Percentiles rank a stretch among this genome's conserved stretches.
phyloP scores from a whole-genome alignment of 305 asterid species.

The Fraxinus platypoda region DNA sequence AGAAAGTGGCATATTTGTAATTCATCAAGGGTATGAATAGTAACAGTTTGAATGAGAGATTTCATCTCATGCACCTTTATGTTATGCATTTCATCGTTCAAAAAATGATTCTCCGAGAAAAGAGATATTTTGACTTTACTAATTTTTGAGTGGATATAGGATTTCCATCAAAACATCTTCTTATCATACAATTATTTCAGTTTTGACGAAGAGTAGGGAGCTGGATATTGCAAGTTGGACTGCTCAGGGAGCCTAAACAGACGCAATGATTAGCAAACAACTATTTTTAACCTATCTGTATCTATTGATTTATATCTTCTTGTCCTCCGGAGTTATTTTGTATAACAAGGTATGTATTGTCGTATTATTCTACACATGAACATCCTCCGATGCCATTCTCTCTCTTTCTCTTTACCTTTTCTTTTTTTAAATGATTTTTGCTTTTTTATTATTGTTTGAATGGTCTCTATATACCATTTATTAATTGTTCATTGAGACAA shows the following conservation, averaged over 20 bases:
- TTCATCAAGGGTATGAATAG: conserved; percentile 26
- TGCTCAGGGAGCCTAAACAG: conserved; percentile 30
- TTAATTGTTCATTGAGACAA: background rate
- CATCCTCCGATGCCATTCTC: background rate
- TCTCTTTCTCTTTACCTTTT: background rate
- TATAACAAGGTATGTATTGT: conserved; percentile 75
- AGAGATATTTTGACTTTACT: too few relatives aligned
- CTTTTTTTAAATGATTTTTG: conserved; percentile 3
- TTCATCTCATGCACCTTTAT: conserved; percentile 16
- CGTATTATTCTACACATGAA: background rate
- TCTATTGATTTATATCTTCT: conserved; percentile 70
- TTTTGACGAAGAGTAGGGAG: conserved; percentile 27
- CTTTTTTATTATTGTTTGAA: background rate
- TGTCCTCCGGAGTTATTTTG: conserved; percentile 87
- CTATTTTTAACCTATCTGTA: conserved; percentile 82
- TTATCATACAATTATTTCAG: conserved; percentile 14
- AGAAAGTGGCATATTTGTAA: conserved; percentile 21
- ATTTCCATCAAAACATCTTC: conserved; percentile 17
- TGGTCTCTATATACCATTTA: background rate
- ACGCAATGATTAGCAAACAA: conserved; percentile 68
- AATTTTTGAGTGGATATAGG: too few relatives aligned
- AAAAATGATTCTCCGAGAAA: background rate
- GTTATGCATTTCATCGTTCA: background rate
- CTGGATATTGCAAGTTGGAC: conserved; percentile 29
- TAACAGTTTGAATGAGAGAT: conserved; percentile 13